Evolutionary conservation across 768 basidiomycete genomes (phyloP).

Genomic region (Cyclocybe cylindracea): DNA sequence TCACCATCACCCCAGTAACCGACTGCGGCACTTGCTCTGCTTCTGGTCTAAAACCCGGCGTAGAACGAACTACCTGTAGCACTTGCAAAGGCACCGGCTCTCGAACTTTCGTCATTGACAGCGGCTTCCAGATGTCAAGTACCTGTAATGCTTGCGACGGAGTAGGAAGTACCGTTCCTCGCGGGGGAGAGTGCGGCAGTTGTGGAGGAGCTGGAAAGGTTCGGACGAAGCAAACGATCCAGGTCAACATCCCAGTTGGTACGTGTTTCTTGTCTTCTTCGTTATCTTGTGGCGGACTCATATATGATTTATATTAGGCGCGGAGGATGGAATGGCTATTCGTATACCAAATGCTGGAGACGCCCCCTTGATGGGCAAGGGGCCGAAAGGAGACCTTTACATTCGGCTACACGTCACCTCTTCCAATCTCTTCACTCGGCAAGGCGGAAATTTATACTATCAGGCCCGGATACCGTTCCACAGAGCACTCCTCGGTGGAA

Average conservation of each 20-base stretch:
- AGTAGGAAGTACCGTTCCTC: slow-evolving; percentile 77
- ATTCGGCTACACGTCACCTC: slow-evolving; percentile 83
- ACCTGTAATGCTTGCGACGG: slow-evolving; percentile 87
- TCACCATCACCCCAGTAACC: slow-evolving; percentile 78
- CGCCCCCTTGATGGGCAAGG: slow-evolving; percentile 77
- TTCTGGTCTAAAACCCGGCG: slow-evolving; percentile 83
- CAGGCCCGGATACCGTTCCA: slow-evolving; percentile 90
- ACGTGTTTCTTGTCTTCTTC: slow-evolving; percentile 27
- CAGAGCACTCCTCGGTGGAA: slow-evolving; percentile 89
- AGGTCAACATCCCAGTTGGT: slow-evolving; percentile 88
- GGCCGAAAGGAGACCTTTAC: slow-evolving; percentile 80
- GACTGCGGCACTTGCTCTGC: slow-evolving; percentile 86
- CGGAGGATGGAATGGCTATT: slow-evolving; percentile 94
- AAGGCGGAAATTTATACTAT: slow-evolving; percentile 90
- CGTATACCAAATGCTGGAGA: slow-evolving; percentile 83
- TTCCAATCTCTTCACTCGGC: slow-evolving; percentile 85
- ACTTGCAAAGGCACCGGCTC: slow-evolving; percentile 87
- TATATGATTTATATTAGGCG: slow-evolving; percentile 47
- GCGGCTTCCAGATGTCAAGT: slow-evolving; percentile 95
- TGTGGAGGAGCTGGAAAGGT: slow-evolving; percentile 92
- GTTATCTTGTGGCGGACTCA: slow-evolving; percentile 1
- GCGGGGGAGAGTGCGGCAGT: slow-evolving; percentile 70
- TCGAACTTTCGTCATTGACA: slow-evolving; percentile 86
- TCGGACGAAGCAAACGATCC: slow-evolving; percentile 71
- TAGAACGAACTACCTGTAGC: slow-evolving; percentile 76